Conservation (phyloP, 257 asterid genomes). For the Solanum bukasovii region DNA sequence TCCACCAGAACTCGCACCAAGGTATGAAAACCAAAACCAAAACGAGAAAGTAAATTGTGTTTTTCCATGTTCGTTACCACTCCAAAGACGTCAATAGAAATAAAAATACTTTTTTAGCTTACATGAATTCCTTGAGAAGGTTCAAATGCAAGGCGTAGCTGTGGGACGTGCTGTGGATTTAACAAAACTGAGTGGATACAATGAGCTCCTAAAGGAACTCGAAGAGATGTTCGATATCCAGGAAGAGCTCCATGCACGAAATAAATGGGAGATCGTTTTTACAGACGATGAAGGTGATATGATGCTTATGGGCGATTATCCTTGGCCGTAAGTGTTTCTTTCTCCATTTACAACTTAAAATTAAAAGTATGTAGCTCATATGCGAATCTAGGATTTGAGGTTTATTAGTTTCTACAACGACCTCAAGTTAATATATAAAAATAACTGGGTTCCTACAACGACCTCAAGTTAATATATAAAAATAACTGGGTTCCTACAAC, state of each 20-base stretch:
- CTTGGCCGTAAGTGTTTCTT: slow-evolving; percentile 67
- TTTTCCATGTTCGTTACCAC: background rate
- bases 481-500: background rate
- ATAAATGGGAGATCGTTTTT: slow-evolving; percentile 73
- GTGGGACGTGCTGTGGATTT: slow-evolving; percentile 91
- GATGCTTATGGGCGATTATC: slow-evolving; percentile 94
- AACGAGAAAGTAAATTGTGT: background rate
- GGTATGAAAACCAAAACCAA: slow-evolving; percentile 25
- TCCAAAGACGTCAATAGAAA: background rate
- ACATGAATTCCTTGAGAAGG: slow-evolving; percentile 32
- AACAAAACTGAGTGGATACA: slow-evolving; percentile 49
- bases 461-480: background rate
- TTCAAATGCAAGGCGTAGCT: slow-evolving; percentile 96
- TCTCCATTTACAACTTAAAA: background rate
- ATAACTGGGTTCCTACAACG: background rate
- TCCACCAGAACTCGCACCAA: slow-evolving; percentile 80
- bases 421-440: background rate
- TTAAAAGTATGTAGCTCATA: background rate
- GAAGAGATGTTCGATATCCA: slow-evolving; percentile 74
- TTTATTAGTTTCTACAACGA: background rate
- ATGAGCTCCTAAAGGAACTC: slow-evolving; percentile 59
- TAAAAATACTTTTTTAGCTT: background rate
- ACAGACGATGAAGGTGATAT: slow-evolving; percentile 84
- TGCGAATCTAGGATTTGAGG: background rate
- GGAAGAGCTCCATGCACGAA: slow-evolving; percentile 55